A percentile compares a stretch with the other conserved stretches of the same genome.
These are phyloP conservation scores for Prunus padus DNA, from an alignment of 306 rosid species.

Conservation along the genomic window DNA sequence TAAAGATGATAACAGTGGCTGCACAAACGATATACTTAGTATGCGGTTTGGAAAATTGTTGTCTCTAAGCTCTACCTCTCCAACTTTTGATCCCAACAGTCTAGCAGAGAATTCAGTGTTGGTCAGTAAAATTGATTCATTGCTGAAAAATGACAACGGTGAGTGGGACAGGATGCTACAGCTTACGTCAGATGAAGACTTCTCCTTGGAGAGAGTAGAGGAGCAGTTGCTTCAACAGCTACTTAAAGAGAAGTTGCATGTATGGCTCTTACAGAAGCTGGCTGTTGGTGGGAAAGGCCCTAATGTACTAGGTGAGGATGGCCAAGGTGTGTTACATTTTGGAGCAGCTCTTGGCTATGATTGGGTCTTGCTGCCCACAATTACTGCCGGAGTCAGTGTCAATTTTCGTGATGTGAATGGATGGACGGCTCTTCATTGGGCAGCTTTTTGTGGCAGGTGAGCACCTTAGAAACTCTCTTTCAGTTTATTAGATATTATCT, in stretches of 20 bases:
- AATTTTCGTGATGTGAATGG: slow-evolving; percentile 89
- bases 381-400: slow-evolving; percentile 71
- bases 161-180: slow-evolving; percentile 64
- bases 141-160: slow-evolving; percentile 51
- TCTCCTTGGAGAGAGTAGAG: slow-evolving; percentile 53
- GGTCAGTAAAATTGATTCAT: slow-evolving; percentile 52
- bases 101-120: slow-evolving; percentile 43
- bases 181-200: slow-evolving; percentile 41
- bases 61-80: slow-evolving; percentile 35
- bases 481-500: background rate
- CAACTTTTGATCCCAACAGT: slow-evolving; percentile 29
- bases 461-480: slow-evolving; percentile 6
- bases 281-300: slow-evolving; percentile 88
- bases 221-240: slow-evolving; percentile 65
- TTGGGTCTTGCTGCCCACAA: slow-evolving; percentile 80
- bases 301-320: slow-evolving; percentile 63
- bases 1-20: slow-evolving; percentile 33
- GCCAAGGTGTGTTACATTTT: slow-evolving; percentile 88
- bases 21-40: slow-evolving; percentile 29
- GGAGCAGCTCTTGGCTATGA: slow-evolving; percentile 88
- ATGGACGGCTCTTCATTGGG: slow-evolving; percentile 98
- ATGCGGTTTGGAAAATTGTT: slow-evolving; percentile 52
- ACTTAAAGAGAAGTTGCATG: slow-evolving; percentile 61
- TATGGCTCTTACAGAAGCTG: slow-evolving; percentile 75
- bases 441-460: slow-evolving; percentile 88